Evolutionary conservation across 1,284 basidiomycete genomes (phyloP), one percentile per base, ranked within the genome.

Genomic region (Heimioporus retisporus): DNA sequence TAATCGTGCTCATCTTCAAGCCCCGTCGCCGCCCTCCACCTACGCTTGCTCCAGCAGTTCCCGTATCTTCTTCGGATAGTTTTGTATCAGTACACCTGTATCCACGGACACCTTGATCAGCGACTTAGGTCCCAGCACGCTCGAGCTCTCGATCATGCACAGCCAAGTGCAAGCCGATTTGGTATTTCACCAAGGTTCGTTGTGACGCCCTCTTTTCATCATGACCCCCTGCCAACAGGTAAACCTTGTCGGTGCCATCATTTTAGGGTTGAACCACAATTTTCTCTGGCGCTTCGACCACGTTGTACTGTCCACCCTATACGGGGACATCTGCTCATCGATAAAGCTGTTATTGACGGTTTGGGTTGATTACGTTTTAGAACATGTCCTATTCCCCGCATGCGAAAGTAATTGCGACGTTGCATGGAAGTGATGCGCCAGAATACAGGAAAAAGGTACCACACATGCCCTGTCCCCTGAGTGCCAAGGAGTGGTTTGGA

Each of bases 1-100:
- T 96, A 67, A 71, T 96, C 61, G 86, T 93, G 58, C 88, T 96
- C 73, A 90, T 96, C 69, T 92, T 95, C 84, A 95, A 95, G 80
- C 94, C 94, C 57, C 88, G 86, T 75, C 83, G 82, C 63, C 81
- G 79, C 44, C 58, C 80, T 21, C 68, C 80, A 61, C 62, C 78
- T 60, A 70, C 75, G 63, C 64, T 66, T 68, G 68, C 65, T 56
- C 64, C 68, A 50, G 65, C 69, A 69, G 68, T 71, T 60, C 21
- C 70, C 65, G 56, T 63, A 21, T 65, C 69, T 66, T 60, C 68
- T 57, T 59, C 57, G 65, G 71, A 80, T 70, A 69, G 68, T 77
- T 63, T 71, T 75, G 71, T 79, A 74, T 64, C 73, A 73, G 71
- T 76, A 74, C 68, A 64, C 65, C 53, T 79, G 73, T 79, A 79